These are phyloP conservation scores for Solanum arcanum DNA, from an alignment of 257 asterid species.

Conservation along the genomic window DNA sequence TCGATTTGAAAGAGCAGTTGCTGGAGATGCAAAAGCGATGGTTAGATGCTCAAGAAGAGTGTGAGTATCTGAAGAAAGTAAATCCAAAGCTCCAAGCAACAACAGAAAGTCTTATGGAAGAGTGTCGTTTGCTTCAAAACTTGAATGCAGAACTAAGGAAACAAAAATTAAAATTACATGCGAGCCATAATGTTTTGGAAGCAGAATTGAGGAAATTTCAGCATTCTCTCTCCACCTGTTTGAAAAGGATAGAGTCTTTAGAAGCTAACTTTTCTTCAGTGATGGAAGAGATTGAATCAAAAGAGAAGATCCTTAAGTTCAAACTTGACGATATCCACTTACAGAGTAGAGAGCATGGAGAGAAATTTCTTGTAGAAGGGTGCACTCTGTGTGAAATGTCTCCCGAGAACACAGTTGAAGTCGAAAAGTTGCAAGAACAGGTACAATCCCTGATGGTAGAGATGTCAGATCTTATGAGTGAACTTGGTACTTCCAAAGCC, in stretches of 20 bases:
- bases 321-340: not conserved
- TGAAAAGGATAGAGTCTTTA: constrained; percentile 4
- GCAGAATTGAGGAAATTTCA: constrained; percentile 18
- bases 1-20: constrained; percentile 12
- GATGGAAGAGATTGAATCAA: constrained; percentile 7
- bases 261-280: constrained; percentile 2
- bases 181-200: constrained; percentile 18
- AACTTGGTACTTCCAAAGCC: not conserved
- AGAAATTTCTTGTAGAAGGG: not conserved
- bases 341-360: not conserved
- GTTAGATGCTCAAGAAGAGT: constrained; percentile 28
- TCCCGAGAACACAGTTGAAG: not conserved
- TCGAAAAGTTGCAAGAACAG: not conserved
- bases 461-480: not conserved
- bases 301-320: not conserved
- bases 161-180: constrained; percentile 17
- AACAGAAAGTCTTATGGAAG: constrained; percentile 30
- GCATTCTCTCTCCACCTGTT: constrained; percentile 5
- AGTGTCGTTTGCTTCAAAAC: constrained; percentile 17
- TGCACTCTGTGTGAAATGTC: not conserved
- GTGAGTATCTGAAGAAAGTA: constrained; percentile 18
- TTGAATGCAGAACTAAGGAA: constrained; percentile 25
- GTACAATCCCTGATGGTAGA: not conserved
- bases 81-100: constrained; percentile 27
- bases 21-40: constrained; percentile 20